Evolutionary conservation across 768 basidiomycete genomes (phyloP).

Genomic region (Rhodotorula taiwanensis): DNA sequence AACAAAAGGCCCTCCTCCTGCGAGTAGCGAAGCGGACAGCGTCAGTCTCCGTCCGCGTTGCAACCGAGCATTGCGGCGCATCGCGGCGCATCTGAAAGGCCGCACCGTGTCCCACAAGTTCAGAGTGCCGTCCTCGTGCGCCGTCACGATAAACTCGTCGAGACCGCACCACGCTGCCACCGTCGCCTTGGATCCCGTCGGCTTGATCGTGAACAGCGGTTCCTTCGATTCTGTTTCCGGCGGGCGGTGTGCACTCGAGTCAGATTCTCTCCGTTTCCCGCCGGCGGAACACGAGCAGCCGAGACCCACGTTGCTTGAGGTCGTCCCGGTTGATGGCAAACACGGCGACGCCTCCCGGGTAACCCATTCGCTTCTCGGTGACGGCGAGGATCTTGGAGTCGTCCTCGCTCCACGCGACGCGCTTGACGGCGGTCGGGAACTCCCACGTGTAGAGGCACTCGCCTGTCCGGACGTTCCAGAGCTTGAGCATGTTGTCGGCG

Average conservation of each 20-base stretch:
- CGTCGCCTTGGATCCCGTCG: constrained; percentile 80
- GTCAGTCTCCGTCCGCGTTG: no score
- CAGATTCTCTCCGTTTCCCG: constrained; percentile 47
- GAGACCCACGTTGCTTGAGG: constrained; percentile 56
- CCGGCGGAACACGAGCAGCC: no score
- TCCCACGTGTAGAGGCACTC: constrained; percentile 95
- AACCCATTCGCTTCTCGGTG: constrained; percentile 94
- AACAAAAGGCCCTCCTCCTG: constrained; percentile 36
- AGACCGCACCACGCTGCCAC: constrained; percentile 83
- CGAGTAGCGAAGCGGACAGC: background rate
- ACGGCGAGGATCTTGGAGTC: constrained; percentile 71
- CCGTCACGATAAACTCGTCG: constrained; percentile 75
- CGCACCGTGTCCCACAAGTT: constrained; percentile 70
- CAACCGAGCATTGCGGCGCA: no score
- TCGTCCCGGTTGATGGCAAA: constrained; percentile 82
- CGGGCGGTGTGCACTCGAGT: no score
- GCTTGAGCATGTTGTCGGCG: constrained; percentile 83
- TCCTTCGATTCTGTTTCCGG: constrained; percentile 18
- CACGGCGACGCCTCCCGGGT: constrained; percentile 81
- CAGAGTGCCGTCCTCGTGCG: constrained; percentile 93
- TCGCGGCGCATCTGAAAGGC: background rate
- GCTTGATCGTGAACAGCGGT: constrained; percentile 36
- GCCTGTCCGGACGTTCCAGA: constrained; percentile 84
- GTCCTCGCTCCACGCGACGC: constrained; percentile 83
- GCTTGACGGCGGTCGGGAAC: constrained; percentile 94